Evolutionary conservation across 2,329 filamentous ascomycete species (phyloP), one percentile per base, ranked within the genome.

Genomic region (Fusarium subglutinans): DNA sequence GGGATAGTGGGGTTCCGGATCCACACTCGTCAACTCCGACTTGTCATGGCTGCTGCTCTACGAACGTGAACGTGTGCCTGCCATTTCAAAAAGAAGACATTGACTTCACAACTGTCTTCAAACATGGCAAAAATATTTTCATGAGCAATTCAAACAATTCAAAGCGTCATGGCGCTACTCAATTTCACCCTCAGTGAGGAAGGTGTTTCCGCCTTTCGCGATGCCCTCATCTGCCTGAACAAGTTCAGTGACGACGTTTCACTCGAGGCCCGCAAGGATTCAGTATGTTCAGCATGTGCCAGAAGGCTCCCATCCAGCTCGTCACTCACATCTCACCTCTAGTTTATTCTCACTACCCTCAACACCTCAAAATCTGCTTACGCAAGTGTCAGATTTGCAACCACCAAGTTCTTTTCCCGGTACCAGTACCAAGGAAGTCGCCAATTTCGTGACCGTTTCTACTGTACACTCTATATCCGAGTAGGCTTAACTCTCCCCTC

Each of bases 321-420:
- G 12, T 40, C 24, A 40, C 56, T 77, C 13, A 77, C 44, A 24
- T 10, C 3, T 2, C 11, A 4, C 40, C 15, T 22, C n/a, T 44
- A 94, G 93, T 88, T 96, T 73, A 87, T 91, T 9, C 86, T 96
- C 62, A 94, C 92, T 20, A 90, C 93, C 20, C 85, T 96, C 72
- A 96, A 96, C 80, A 89, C 89, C n/a, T 94, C 93, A 63, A 94
- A 94, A 79, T 94, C 93, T 8, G 93, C 92, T 24, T 95, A 95
- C 80, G 91, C 92, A 33, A 92, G 91, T 66, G 91, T 94, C 77
- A 88, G 88, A 13, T 90, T 95, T 60, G 86, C 91, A 48, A 87
- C 89, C 45, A 88, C 85, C 73, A 87, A 89, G 44, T 95, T 95
- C 84, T 95, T 95, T 82, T 89, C 91, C 12, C 88, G 88, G 41